A percentile compares a stretch with the other conserved stretches of the same genome.
Conservation (phyloP, 805 yeast genomes). For the Isabelozyma gotoi region DNA sequence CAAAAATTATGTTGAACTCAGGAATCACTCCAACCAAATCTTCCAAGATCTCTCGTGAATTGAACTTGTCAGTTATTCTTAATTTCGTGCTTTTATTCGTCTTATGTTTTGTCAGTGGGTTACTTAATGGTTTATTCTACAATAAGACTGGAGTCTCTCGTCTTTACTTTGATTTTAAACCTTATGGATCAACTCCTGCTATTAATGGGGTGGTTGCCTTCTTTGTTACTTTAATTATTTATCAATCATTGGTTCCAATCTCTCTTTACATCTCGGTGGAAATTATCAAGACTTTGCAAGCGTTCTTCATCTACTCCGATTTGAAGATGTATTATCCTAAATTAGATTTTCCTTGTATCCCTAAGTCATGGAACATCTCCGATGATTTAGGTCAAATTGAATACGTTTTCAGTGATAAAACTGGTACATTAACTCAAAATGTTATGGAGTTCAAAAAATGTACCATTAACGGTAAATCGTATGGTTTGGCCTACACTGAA, state of each 20-base stretch:
- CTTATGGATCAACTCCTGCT: slow-evolving; percentile 59
- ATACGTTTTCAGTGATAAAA: slow-evolving; percentile 78
- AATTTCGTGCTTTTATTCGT: slow-evolving; percentile 63
- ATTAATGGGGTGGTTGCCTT: slow-evolving; percentile 66
- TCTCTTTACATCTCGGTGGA: slow-evolving; percentile 78
- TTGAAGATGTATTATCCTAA: slow-evolving; percentile 65
- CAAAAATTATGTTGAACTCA: slow-evolving; percentile 75
- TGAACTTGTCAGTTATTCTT: slow-evolving; percentile 63
- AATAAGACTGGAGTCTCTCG: slow-evolving; percentile 44
- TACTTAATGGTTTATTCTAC: slow-evolving; percentile 68
- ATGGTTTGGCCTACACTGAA: slow-evolving; percentile 77
- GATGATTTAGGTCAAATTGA: slow-evolving; percentile 86
- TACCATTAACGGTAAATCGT: slow-evolving; percentile 63
- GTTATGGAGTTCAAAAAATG: slow-evolving; percentile 82
- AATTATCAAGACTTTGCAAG: slow-evolving; percentile 75
- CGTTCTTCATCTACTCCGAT: slow-evolving; percentile 72
- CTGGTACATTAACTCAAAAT: slow-evolving; percentile 82
- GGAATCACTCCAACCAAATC: slow-evolving; percentile 77
- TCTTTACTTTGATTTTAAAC: slow-evolving; percentile 58
- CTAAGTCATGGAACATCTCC: slow-evolving; percentile 80
- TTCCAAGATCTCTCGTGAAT: slow-evolving; percentile 61
- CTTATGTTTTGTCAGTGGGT: slow-evolving; percentile 67
- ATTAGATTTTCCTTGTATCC: slow-evolving; percentile 74
- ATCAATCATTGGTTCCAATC: slow-evolving; percentile 78
- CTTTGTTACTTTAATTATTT: slow-evolving; percentile 69